Evolutionary conservation across 495 filamentous ascomycete genomes (phyloP).

Genomic region (Penicillium macrosclerotiorum): DNA sequence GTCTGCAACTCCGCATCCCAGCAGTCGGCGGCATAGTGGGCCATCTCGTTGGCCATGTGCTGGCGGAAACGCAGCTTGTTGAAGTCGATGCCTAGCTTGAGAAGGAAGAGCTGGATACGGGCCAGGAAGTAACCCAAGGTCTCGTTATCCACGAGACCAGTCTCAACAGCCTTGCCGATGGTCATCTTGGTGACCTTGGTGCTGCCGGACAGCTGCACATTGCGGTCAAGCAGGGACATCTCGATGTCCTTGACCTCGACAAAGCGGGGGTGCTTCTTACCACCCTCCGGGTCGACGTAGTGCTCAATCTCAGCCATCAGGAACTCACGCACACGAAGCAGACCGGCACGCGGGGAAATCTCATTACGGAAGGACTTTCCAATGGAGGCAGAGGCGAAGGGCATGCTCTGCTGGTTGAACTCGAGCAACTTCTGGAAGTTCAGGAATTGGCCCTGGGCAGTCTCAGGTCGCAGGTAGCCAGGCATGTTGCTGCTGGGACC

Average conservation of each 20-base stretch:
- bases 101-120: constrained; percentile 71
- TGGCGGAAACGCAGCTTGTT: constrained; percentile 78
- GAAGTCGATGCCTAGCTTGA: constrained; percentile 66
- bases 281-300: constrained; percentile 67
- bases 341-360: constrained; percentile 65
- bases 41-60: constrained; percentile 82
- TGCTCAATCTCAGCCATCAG: constrained; percentile 76
- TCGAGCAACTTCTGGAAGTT: constrained; percentile 69
- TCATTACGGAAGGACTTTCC: constrained; percentile 76
- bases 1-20: constrained; percentile 82
- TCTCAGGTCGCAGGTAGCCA: constrained; percentile 65
- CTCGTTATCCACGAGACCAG: constrained; percentile 73
- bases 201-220: constrained; percentile 67
- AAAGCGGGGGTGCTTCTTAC: constrained; percentile 68
- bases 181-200: constrained; percentile 58
- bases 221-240: constrained; percentile 65
- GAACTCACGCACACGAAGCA: constrained; percentile 69
- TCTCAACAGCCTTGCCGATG: constrained; percentile 70
- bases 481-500: constrained; percentile 64
- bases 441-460: constrained; percentile 67
- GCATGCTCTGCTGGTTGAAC: constrained; percentile 69
- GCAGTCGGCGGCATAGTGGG: constrained; percentile 81
- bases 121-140: constrained; percentile 86
- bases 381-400: constrained; percentile 72
- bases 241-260: constrained; percentile 60